Evolutionary conservation across 1,284 basidiomycete species (phyloP).

Genomic region (Porogramme epimiltina): DNA sequence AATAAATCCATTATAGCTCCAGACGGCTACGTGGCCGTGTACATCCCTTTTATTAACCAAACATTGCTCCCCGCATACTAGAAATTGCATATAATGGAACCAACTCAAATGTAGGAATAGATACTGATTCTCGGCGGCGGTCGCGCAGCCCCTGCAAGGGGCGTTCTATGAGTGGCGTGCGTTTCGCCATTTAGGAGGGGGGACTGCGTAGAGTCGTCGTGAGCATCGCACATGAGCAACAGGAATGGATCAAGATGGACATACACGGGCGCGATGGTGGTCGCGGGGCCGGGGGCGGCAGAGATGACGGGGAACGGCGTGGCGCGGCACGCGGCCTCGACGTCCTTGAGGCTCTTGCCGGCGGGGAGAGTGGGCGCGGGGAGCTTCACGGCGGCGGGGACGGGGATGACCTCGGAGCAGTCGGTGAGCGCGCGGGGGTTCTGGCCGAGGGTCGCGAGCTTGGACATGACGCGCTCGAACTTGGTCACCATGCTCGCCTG

Average conservation of each 20-base stretch:
- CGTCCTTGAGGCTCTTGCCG: conserved; percentile 30
- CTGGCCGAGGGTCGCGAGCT: conserved; percentile 13
- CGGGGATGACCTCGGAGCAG: conserved; percentile 32
- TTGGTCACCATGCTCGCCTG: conserved; percentile 7
- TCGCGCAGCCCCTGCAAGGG: not conserved
- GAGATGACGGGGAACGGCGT: conserved; percentile 33
- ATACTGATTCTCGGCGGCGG: not conserved
- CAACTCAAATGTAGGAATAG: too few species aligned
- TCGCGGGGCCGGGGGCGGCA: conserved; percentile 27
- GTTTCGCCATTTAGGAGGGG: not conserved
- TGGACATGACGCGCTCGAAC: conserved; percentile 12
- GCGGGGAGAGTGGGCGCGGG: conserved; percentile 30
- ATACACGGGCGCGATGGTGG: conserved; percentile 26
- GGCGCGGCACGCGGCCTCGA: conserved; percentile 29
- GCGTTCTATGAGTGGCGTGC: not conserved
- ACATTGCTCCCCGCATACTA: too few species aligned
- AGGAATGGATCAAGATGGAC: not conserved
- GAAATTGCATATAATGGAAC: too few species aligned
- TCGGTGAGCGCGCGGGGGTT: conserved; percentile 7
- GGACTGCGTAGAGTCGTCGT: not conserved
- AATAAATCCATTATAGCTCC: too few species aligned
- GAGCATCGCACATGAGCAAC: too few species aligned
- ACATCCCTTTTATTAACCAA: too few species aligned
- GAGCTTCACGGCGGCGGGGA: conserved; percentile 22
- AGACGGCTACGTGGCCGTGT: too few species aligned